Evolutionary conservation across 805 yeast genomes (phyloP), one percentile per base, ranked within the genome.

Genomic region (Groenewaldozyma tartarivorans): DNA sequence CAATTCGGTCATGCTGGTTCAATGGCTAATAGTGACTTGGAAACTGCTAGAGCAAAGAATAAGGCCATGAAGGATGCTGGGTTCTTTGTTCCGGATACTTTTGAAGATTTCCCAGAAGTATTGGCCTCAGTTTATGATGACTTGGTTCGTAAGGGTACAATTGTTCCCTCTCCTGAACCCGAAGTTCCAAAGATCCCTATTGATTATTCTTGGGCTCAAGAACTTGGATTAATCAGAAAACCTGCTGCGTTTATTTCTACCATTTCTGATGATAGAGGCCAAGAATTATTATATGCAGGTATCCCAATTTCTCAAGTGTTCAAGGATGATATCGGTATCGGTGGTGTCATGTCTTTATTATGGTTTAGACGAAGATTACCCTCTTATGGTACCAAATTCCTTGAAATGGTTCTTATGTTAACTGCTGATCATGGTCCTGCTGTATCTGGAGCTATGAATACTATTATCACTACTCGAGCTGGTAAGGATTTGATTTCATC

Each of bases 61-160:
- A 73, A 74, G 49, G 79, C 82, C 52, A 86, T 90, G 66, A 81
- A 84, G 64, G 81, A 80, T 52, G 97, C 97, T 18, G 98, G 98
- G 1, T 86, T 90, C 65, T 76, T 79, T 54, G 92, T 85, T 41
- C 95, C 95, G 52, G 84, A 81, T 46, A 85, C 81, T 58, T 76
- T 66, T 47, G 71, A 66, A 55, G 71, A 67, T 45, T 47, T 66
- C 55, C 71, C 71, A 29, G 67, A 59, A 48, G 52, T 45, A 15
- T 55, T 66, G 19, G 45, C 56, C 30, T 42, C 50, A 46, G 95
- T 96, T 41, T 90, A 90, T 64, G 90, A 88, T 63, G 77, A 77
- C 58, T 72, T 92, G 53, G 66, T 64, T 26, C 49, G 58, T 50
- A 51, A 51, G 50, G 66, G 66, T 33, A 53, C 48, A 33, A 64